Evolutionary conservation across 306 rosid genomes (phyloP), one percentile per base, ranked within the genome.

Genomic region (Corylus americana): DNA sequence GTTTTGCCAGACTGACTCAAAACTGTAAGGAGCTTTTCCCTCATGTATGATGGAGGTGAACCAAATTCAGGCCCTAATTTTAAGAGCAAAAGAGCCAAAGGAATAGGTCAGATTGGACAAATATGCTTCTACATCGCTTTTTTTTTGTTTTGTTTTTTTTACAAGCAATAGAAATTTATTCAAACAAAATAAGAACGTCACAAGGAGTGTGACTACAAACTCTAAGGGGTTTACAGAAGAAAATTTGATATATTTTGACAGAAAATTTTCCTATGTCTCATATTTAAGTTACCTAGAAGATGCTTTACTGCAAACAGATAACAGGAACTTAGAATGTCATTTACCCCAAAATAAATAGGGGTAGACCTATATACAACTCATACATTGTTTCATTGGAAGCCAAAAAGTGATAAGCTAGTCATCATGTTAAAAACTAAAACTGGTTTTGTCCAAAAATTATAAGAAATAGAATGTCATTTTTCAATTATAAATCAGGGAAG

Each of bases 51-150:
- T 39, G 96, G 97, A 57, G 93, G 87, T 31, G 96, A 82, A 81
- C 97, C 99, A 85, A 90, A 96, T 39, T 87, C 92, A 8, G 99
- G 99, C 57, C 99, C 99, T 95, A 87, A 74, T 86, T 75, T 79
- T 69, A 66, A 76, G 74, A 80, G 27, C 22, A 72, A 31, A 74
- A 81, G 45, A 80, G 47, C 27, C 73, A 78, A 77, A 59, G 74
- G 39, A 73, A 79, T 53, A 17, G 48, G 67, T 73, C 59, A 73
- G 76, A 62, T 13, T 29, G n/a, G 69, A 62, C n/a, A 31, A 29
- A 62, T 27, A 62, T 57, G 7, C 58, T 53, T 53, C n/a, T 53
- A 62, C 42, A 59, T 59, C 66, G 25, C 25, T 0, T 22, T 3
- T 10, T 12, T 25, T 4, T 13, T 11, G 22, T 22, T 4, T 2